Base-by-base conservation (phyloP, 2,329 filamentous ascomycete genomes). In the Cryoendolithus antarcticus region DNA sequence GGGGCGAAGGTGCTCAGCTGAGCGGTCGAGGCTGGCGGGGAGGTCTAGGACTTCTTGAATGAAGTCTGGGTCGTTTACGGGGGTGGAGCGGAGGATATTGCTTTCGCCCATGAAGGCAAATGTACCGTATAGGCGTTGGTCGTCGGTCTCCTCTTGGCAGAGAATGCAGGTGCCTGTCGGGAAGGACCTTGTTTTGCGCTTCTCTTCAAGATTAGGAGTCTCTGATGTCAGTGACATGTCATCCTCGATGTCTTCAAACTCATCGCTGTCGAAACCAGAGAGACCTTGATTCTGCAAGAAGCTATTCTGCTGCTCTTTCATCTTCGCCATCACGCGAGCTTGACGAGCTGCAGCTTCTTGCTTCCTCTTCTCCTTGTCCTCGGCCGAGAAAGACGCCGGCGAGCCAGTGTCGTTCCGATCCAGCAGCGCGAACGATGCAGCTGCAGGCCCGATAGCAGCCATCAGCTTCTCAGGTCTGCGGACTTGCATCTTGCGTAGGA, bases 271-370 rank as follows among this genome's bases (percentile, higher is more conserved):
- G 9, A 84, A 86, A 82, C 86, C 94, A 59, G 94, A 83, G 44
- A 94, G 74, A 32, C 79, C 81, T 60, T 95, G 88, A 47, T 81
- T 91, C 41, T 85, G 82, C 64, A 98, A 67, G 62, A 98, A 98
- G 52, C 77, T 91, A 62, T 93, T 89, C 58, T 96, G 93, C 56
- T 98, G 89, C 56, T 94, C 82, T 58, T 96, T 91, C 62, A 98
- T 95, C 56, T 95, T 86, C 2, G 88, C 91, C 88, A 98, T 95
- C 27, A 98, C 86, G 54, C 78, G 82, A 2, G 88, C 88, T 61
- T 96, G 88, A 13, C 91, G 77, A 51, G 86, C 89, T 31, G 88
- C 64, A 1, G 91, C 91, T 38, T 89, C 84, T 61, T 83, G 82
- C 69, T 95, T 98, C 67, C 89, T 94, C 44, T 77, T 74, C 54